Evolutionary conservation across 1,284 basidiomycete genomes (phyloP).

Genomic region (Pulchroboletus neoregius): DNA sequence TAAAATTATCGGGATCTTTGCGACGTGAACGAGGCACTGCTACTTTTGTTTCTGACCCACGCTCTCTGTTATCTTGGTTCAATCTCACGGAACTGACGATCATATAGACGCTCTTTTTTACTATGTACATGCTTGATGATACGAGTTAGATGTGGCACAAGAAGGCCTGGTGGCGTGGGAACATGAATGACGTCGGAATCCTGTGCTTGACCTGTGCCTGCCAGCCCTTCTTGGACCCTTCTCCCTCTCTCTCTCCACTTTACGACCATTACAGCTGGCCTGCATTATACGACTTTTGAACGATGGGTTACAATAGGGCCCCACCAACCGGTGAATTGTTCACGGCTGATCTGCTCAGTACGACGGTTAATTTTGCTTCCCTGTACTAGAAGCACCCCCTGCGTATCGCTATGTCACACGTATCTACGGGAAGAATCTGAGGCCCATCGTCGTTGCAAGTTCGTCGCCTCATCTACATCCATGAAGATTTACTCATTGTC

Average conservation of each 20-base stretch:
- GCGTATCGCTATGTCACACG: constrained; percentile 56
- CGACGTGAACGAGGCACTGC: constrained; percentile 43
- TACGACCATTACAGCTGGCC: constrained; percentile 5
- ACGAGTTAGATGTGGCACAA: background rate
- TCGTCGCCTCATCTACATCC: constrained; percentile 32
- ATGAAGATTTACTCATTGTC: constrained; percentile 1
- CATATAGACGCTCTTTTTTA: constrained; percentile 5
- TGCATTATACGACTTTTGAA: constrained; percentile 1
- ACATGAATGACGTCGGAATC: constrained; percentile 20
- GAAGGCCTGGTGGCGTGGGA: constrained; percentile 20
- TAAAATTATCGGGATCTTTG: constrained; percentile 82
- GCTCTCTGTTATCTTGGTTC: background rate
- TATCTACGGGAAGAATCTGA: constrained; percentile 51
- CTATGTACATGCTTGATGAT: background rate
- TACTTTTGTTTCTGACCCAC: background rate
- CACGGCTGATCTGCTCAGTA: too few species aligned
- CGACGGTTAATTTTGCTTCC: background rate
- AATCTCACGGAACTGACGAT: background rate
- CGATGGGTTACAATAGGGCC: constrained; percentile 17
- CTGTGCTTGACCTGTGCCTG: constrained; percentile 8
- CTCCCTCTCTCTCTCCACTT: background rate
- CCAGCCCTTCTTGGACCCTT: too few species aligned
- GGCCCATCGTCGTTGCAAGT: constrained; percentile 57
- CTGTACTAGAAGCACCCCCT: constrained; percentile 45
- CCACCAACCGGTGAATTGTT: constrained; percentile 16